Evolutionary conservation across 371 early-diverging fungal species (phyloP).

Genomic region (Mucor saturninus): DNA sequence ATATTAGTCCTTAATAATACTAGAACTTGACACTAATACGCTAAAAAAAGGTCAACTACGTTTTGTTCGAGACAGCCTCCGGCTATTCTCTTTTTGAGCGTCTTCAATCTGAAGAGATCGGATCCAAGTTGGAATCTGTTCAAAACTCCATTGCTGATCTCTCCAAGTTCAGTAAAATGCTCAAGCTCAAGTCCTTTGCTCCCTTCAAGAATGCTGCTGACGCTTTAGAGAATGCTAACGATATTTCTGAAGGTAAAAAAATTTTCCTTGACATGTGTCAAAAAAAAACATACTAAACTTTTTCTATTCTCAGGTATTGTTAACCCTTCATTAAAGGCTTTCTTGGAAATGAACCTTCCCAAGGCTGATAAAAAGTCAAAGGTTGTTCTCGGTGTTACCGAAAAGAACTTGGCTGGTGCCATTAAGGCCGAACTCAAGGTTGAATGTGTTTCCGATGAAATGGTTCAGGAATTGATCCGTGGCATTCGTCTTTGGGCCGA

Average conservation of each 20-base stretch:
- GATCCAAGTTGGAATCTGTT: constrained; percentile 89
- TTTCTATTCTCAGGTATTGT: constrained; percentile 63
- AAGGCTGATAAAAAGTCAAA: constrained; percentile 75
- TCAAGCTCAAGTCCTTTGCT: constrained; percentile 92
- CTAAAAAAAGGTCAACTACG: constrained; percentile 55
- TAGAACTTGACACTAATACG: too few species aligned
- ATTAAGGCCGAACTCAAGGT: constrained; percentile 81
- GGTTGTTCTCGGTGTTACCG: constrained; percentile 89
- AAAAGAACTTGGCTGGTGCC: constrained; percentile 90
- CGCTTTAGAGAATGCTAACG: constrained; percentile 97
- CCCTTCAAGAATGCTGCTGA: constrained; percentile 98
- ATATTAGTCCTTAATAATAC: too few species aligned
- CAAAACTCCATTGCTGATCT: constrained; percentile 85
- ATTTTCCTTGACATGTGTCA: constrained; percentile 6
- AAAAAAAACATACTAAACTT: not conserved
- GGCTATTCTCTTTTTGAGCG: constrained; percentile 98
- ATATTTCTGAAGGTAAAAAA: constrained; percentile 91
- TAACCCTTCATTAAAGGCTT: constrained; percentile 84
- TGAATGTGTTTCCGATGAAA: constrained; percentile 81
- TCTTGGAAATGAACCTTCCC: constrained; percentile 93
- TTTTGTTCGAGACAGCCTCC: constrained; percentile 94
- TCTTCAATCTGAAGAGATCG: constrained; percentile 93
- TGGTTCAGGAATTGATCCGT: constrained; percentile 89
- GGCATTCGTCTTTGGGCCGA: constrained; percentile 92
- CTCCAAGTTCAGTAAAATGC: constrained; percentile 87